Conservation (phyloP, 1,284 basidiomycete genomes). For the Sporisorium graminicola region DNA sequence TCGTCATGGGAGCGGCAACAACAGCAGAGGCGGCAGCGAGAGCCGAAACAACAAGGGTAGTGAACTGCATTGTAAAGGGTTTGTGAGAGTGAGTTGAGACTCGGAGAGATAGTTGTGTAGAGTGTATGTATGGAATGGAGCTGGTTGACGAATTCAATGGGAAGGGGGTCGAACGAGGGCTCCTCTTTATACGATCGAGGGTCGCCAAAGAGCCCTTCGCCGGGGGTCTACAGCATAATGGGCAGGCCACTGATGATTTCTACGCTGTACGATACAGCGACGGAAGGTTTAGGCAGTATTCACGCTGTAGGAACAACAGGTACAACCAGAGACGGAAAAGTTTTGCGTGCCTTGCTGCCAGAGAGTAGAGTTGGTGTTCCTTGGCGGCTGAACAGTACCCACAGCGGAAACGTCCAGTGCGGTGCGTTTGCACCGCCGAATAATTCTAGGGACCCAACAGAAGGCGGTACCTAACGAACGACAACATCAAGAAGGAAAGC, state of each 20-base stretch:
- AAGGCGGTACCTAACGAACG: neutral
- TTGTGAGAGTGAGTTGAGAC: slow-evolving; percentile 5
- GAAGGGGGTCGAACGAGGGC: neutral
- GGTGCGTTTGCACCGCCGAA: neutral
- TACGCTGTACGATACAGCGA: neutral
- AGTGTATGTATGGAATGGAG: neutral
- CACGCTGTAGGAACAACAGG: slow-evolving; percentile 3
- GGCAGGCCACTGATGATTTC: neutral
- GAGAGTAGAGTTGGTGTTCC: neutral
- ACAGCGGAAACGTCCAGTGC: neutral
- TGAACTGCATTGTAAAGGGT: slow-evolving; percentile 46
- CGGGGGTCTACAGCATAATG: neutral
- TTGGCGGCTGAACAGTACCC: neutral
- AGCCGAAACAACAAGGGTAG: slow-evolving; percentile 42
- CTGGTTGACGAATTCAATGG: no score
- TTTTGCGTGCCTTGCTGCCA: neutral
- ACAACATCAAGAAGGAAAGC: neutral
- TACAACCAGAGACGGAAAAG: neutral
- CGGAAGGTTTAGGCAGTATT: neutral
- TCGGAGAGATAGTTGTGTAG: neutral
- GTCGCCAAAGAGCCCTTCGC: neutral
- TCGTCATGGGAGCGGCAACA: slow-evolving; percentile 39
- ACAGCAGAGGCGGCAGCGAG: slow-evolving; percentile 40
- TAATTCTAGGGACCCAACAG: neutral
- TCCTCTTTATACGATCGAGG: slow-evolving; percentile 30